Conservation (phyloP, 202 grass and related monocot species). For the Dendrocalamus latiflorus region DNA sequence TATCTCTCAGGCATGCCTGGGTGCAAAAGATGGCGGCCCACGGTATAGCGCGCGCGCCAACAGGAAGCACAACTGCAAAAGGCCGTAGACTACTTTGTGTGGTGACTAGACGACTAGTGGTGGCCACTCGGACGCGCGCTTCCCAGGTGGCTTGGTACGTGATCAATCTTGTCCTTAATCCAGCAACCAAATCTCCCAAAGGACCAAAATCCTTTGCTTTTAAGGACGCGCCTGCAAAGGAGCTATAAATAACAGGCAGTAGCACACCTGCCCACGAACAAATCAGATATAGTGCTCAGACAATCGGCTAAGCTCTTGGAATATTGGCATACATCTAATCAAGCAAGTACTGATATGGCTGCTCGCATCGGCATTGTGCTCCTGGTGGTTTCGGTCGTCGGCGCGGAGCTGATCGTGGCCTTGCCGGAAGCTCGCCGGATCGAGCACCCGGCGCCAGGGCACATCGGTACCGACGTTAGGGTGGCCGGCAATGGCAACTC, state of each 20-base stretch:
- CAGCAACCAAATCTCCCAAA: neutral
- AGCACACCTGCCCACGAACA: neutral
- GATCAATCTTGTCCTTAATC: neutral
- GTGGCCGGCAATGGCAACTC: neutral
- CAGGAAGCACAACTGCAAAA: too few species aligned
- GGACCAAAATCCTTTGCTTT: neutral
- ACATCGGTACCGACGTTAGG: neutral
- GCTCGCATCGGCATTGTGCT: conserved; percentile 27
- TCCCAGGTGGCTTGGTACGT: neutral
- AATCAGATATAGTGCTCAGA: neutral
- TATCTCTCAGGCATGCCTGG: too few species aligned
- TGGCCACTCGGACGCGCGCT: conserved; percentile 23
- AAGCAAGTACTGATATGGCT: neutral
- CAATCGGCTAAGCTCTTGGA: neutral
- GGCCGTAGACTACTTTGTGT: neutral
- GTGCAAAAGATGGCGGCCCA: too few species aligned
- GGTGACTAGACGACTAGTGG: neutral
- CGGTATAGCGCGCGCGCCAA: too few species aligned
- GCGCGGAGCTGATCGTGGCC: neutral
- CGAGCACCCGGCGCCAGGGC: neutral
- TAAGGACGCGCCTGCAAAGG: neutral
- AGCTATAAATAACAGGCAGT: conserved; percentile 20
- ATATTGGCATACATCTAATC: neutral
- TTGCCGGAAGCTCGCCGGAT: conserved; percentile 11
- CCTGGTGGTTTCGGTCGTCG: conserved; percentile 21